Evolutionary conservation across 2,329 filamentous ascomycete genomes (phyloP), one percentile per base, ranked within the genome.

Genomic region (Alternaria triticina): DNA sequence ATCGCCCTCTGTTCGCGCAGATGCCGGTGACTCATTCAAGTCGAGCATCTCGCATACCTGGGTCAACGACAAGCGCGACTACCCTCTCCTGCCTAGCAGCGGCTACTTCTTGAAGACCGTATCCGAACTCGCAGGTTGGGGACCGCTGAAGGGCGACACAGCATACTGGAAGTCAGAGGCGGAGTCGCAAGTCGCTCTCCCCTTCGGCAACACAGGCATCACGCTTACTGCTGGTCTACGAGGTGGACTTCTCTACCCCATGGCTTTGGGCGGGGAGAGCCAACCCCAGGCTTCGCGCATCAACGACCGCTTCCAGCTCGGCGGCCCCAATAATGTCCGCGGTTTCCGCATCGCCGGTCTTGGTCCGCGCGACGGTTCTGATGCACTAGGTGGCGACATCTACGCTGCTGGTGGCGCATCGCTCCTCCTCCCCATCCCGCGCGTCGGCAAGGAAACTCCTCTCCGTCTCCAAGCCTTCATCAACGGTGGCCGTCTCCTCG

Each of bases 281-380:
- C 82, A 83, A 20, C 86, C 90, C 0, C 84, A 86, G 23, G 88
- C 90, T 5, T 96, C 92, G 69, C 89, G 93, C 28, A 87, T 98
- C 74, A 97, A 96, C 77, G 96, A 99, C 79, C 93, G 96, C 47
- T 99, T 99, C 83, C 89, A 94, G 74, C 91, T 99, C 30, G 96
- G 96, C 46, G 96, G 96, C 0, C 95, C 96, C 4, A 97, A 94
- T 4, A 95, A 97, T 76, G 92, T 99, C 13, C 92, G 96, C 59
- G 96, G 96, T 2, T 99, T 99, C 85, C 90, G 93, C 62, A 87
- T 97, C 22, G 92, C 91, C 20, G 96, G 96, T 1, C 86, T 99
- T 6, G 96, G 96, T 9, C 94, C 96, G 5, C 91, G 91, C 67
- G 95, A 98, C 74, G 92, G 94, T 1, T 80, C 84, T 17, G 95